Evolutionary conservation across 306 rosid species (phyloP), one percentile per base, ranked within the genome.

Genomic region (Geum urbanum): DNA sequence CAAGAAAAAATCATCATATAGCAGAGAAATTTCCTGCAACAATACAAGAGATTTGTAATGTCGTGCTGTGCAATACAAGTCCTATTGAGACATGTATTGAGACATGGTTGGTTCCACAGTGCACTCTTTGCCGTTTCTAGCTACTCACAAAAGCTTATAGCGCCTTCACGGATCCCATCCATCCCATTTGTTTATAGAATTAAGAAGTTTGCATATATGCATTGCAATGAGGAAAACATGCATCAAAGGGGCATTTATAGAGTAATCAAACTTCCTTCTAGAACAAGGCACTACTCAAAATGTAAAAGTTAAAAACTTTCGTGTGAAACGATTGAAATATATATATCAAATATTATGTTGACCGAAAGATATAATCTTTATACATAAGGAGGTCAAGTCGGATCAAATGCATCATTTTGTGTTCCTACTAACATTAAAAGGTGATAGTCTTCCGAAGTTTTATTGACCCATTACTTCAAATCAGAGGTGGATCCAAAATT

Each of bases 21-120:
- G 3, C 37, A 32, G 37, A 24, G 72, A 52, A 69, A 69, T 40
- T 69, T 69, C 73, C 4, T 40, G 63, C 73, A 69, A 53, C 41
- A 41, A 20, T 40, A 69, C 73, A 53, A 69, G 39, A 48, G 15
- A 27, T 54, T 20, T n/a, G 3, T 24, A 7, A 11, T 10, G 5
- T 35, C 45, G 45, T 59, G 64, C 6, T 59, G 20, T 12, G 20
- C 64, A 3, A 2, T 59, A 59, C 64, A 43, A 8, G 35, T 59
- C 41, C 22, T 59, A 15, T 59, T 35, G 45, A 59, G 12, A 35
- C 64, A 35, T 39, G 9, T 32, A 32, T 32, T 35, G 45, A 59
- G 12, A 35, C 64, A 35, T 39, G 9, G n/a, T 15, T 7, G 20
- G 19, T 35, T 59, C 45, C 64, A 59, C 45, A 7, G 45, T 37